Base-by-base conservation (phyloP, 441 rosid genomes). In the Populus trichocarpa region DNA sequence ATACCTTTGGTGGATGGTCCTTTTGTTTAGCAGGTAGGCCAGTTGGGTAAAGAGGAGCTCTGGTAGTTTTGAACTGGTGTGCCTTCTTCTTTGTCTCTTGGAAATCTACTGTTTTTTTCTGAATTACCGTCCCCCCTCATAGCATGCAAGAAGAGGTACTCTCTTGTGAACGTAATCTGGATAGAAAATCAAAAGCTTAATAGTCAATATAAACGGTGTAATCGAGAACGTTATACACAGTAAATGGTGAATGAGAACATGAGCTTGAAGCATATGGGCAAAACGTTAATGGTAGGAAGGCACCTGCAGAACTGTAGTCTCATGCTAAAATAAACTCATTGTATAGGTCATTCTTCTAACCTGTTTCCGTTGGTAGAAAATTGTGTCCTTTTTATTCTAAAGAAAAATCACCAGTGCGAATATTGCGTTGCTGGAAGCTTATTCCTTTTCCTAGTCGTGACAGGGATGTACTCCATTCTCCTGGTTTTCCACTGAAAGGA, bases 331-430 rank as follows among this genome's bases (percentile, higher is more conserved):
- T 53, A 53, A 53, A 53, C 8, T 16, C 61, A 16, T 2, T 53
- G 22, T 53, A 53, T 16, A 16, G 22, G 22, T 18, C 61, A 53
- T 18, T 53, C 61, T 53, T 53, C 61, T 53, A 53, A 53, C 61
- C 61, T 53, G 61, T 53, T 53, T 16, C 61, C 61, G 61, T 53
- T 16, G n/a, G 61, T 18, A 53, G 61, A 53, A 53, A 53, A 53
- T 53, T 16, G n/a, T 16, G 2, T 16, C n/a, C 61, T 53, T 53
- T 18, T 82, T 82, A 91, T 46, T 91, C 88, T 79, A 87, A 80
- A 81, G 93, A 91, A 5, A 91, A 80, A 83, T 91, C 77, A n/a
- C 93, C 88, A 11, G 89, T 84, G 75, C 97, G 91, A 77, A 93
- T 95, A 76, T 83, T 79, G 78, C 97, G 94, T 73, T 90, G 98